Percentiles rank a stretch among this genome's conserved stretches.
Conservation (phyloP, 352 stramenopile genomes). For the Blastocystis sp. region DNA sequence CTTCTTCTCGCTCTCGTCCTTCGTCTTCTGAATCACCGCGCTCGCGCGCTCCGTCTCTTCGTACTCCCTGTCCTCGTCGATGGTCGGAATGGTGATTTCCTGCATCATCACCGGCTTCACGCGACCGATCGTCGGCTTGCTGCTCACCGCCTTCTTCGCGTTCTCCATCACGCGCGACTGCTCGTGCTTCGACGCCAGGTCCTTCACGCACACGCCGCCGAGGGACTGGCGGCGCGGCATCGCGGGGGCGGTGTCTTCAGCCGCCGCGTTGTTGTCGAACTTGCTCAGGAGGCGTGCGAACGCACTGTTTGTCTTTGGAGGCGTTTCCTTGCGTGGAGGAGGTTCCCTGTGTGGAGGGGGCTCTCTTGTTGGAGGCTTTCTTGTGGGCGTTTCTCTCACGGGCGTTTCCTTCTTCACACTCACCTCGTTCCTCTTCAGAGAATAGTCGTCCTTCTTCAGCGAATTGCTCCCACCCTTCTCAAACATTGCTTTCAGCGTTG, state of each 20-base stretch:
- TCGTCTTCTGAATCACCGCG: conserved; percentile 20
- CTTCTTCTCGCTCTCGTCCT: neutral
- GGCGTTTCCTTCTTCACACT: neutral
- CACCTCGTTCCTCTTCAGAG: neutral
- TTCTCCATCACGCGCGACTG: neutral
- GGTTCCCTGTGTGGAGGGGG: neutral
- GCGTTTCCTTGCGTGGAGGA: neutral
- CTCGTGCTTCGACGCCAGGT: conserved; percentile 56
- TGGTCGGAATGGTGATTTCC: conserved; percentile 35
- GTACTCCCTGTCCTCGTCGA: conserved; percentile 42
- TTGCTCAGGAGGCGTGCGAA: conserved; percentile 25
- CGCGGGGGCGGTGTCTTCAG: neutral
- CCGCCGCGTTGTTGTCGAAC: neutral
- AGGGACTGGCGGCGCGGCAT: conserved; percentile 56
- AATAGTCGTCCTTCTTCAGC: neutral
- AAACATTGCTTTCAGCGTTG: conserved; percentile 30
- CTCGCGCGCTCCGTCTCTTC: neutral
- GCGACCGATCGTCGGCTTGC: neutral
- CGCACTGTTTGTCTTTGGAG: neutral
- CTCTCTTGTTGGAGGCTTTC: neutral
- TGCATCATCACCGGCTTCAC: conserved; percentile 62
- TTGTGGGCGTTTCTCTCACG: neutral
- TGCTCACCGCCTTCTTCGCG: neutral
- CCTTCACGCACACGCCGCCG: conserved; percentile 9
- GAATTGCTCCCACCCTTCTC: neutral